Conservation (phyloP, 345 rosid genomes). For the Lepidium didymum region DNA sequence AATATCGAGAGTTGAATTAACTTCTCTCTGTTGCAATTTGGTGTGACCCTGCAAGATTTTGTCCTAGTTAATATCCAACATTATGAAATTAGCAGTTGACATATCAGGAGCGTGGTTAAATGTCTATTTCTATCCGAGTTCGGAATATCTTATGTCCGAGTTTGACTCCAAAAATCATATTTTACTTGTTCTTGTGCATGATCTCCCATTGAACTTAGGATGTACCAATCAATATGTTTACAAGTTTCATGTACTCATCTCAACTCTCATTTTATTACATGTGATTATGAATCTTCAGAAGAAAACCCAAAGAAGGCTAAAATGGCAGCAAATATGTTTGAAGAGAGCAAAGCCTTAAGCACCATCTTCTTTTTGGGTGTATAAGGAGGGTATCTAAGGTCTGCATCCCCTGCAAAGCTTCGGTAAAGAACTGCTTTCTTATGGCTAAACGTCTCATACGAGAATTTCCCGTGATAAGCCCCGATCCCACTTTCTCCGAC, state of each 20-base stretch:
- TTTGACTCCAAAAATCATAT: too few relatives aligned
- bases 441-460: constrained; percentile 88
- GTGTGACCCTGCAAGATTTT: too few relatives aligned
- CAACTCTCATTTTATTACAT: background rate
- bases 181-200: too few relatives aligned
- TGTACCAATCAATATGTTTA: background rate
- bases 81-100: too few relatives aligned
- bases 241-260: background rate
- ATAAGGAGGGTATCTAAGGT: constrained; percentile 78
- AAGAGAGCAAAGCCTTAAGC: constrained; percentile 45
- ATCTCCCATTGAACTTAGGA: too few relatives aligned
- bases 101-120: too few relatives aligned
- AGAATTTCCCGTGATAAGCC: constrained; percentile 76
- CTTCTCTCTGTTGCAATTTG: background rate
- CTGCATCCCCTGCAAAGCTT: constrained; percentile 52
- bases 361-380: constrained; percentile 44
- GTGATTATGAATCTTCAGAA: constrained; percentile 29
- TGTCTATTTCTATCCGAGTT: too few relatives aligned
- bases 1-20: background rate
- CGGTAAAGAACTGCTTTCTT: constrained; percentile 68
- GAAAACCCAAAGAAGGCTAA: constrained; percentile 49
- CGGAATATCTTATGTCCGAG: too few relatives aligned
- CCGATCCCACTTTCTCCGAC: constrained; percentile 94
- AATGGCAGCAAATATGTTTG: constrained; percentile 40
- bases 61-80: too few relatives aligned